Percentiles rank a stretch among this genome's conserved stretches.
phyloP scores from a whole-genome alignment of 2,329 filamentous ascomycete species.

The Apiospora marii region DNA sequence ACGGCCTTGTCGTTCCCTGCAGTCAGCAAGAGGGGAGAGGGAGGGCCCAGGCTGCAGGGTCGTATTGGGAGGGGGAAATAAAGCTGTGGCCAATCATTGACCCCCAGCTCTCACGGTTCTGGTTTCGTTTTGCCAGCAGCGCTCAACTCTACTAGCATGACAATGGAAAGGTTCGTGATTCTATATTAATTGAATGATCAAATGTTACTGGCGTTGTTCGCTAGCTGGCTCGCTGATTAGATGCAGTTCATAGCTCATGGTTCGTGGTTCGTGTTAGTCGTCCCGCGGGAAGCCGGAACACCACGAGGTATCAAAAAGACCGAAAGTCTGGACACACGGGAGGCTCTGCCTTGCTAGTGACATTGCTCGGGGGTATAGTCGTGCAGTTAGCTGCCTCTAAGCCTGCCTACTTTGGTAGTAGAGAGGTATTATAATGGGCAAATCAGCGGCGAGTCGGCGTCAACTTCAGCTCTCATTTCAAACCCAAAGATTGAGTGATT shows the following conservation, averaged over 20 bases:
- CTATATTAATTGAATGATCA: not conserved
- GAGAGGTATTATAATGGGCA: not conserved
- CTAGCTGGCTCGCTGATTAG: not conserved
- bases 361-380: not conserved
- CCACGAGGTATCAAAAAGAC: slow-evolving; percentile 1
- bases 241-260: not conserved
- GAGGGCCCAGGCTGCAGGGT: slow-evolving; percentile 7
- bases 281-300: not conserved
- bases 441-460: not conserved
- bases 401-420: not conserved
- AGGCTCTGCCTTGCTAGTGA: slow-evolving; percentile 11
- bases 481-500: not conserved
- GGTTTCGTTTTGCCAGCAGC: slow-evolving; percentile 4
- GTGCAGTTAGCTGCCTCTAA: not conserved
- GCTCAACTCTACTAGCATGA: slow-evolving; percentile 15
- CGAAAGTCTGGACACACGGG: not conserved
- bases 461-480: not conserved
- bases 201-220: slow-evolving; percentile 1
- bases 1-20: not conserved
- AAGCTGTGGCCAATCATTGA: not conserved
- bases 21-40: not conserved
- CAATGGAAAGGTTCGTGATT: slow-evolving; percentile 14
- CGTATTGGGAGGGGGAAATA: not conserved
- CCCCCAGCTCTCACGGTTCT: not conserved
- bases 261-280: not conserved